These are phyloP conservation scores for Ceratocystis eucalypticola DNA, from an alignment of 2,329 filamentous ascomycete species.

Conservation along the genomic window DNA sequence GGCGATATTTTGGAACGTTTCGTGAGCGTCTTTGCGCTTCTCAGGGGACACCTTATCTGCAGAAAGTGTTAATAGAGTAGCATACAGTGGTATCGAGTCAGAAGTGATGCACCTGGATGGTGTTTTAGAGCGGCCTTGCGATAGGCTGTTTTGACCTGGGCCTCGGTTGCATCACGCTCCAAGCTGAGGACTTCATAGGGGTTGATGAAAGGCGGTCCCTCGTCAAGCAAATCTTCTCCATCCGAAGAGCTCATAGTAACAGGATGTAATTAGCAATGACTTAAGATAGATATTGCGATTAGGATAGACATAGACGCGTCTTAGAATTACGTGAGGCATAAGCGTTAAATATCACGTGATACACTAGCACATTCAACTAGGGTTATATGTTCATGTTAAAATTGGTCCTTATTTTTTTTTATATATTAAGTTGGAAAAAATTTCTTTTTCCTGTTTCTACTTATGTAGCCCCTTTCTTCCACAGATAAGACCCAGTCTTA, in stretches of 20 bases:
- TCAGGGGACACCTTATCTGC: conserved; percentile 62
- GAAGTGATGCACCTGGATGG: conserved; percentile 55
- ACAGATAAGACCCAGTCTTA: too few relatives aligned
- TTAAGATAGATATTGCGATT: too few relatives aligned
- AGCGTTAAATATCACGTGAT: neutral
- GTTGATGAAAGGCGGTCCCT: conserved; percentile 49
- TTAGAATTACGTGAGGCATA: too few relatives aligned
- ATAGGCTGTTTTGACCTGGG: conserved; percentile 82
- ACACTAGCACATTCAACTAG: accelerated
- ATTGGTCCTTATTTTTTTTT: too few relatives aligned
- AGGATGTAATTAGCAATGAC: too few relatives aligned
- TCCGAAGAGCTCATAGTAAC: conserved; percentile 11
- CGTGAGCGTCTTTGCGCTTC: conserved; percentile 58
- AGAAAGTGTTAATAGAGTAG: neutral
- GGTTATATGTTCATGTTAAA: too few relatives aligned
- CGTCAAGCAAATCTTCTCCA: conserved; percentile 25
- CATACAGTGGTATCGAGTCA: neutral
- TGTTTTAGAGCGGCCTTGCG: conserved; percentile 77
- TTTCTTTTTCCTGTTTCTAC: too few relatives aligned
- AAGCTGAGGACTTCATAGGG: conserved; percentile 73
- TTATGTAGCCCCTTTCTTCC: too few relatives aligned
- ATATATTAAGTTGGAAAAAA: too few relatives aligned
- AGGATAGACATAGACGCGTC: too few relatives aligned
- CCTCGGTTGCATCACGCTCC: conserved; percentile 53
- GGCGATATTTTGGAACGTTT: conserved; percentile 76